A percentile compares a stretch with the other conserved stretches of the same genome.
phyloP scores from a whole-genome alignment of 2,329 filamentous ascomycete species.

The Sporothrix inflata region DNA sequence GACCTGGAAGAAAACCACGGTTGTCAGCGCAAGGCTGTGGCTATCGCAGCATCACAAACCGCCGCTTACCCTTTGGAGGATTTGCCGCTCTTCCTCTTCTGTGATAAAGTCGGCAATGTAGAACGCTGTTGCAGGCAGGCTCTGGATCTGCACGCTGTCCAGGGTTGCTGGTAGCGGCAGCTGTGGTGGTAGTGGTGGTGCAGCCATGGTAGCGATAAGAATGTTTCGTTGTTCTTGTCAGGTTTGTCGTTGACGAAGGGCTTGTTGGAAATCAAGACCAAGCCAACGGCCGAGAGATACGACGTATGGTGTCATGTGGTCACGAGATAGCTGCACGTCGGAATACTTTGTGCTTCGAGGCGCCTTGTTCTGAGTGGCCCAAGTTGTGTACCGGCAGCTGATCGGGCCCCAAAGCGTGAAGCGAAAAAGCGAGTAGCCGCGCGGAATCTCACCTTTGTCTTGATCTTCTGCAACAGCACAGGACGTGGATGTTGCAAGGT shows the following conservation, averaged over 20 bases:
- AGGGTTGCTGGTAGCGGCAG: constrained; percentile 51
- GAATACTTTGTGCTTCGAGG: not conserved
- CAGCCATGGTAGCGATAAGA: constrained; percentile 24
- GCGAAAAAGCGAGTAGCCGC: not conserved
- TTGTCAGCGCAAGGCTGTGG: constrained; percentile 13
- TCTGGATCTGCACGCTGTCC: constrained; percentile 54
- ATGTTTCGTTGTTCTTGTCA: not conserved
- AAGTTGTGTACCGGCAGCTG: not conserved
- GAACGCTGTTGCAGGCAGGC: constrained; percentile 69
- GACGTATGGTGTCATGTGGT: constrained; percentile 2
- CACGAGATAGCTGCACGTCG: constrained; percentile 1
- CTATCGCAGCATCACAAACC: not conserved
- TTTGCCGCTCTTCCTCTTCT: constrained; percentile 68
- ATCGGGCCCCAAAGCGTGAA: not conserved
- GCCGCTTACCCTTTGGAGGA: constrained; percentile 69
- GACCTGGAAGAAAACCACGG: constrained; percentile 46
- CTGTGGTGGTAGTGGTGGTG: not conserved
- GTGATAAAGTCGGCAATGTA: constrained; percentile 88
- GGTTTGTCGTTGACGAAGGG: not conserved
- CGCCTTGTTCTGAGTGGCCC: not conserved
- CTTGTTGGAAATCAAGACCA: constrained; percentile 6
- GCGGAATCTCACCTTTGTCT: constrained; percentile 14
- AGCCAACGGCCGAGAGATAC: constrained; percentile 6
- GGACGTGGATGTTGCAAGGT: constrained; percentile 4
- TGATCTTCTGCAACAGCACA: constrained; percentile 5